Evolutionary conservation across 1,284 basidiomycete species (phyloP).

Genomic region (Ceratobasidium sp.): DNA sequence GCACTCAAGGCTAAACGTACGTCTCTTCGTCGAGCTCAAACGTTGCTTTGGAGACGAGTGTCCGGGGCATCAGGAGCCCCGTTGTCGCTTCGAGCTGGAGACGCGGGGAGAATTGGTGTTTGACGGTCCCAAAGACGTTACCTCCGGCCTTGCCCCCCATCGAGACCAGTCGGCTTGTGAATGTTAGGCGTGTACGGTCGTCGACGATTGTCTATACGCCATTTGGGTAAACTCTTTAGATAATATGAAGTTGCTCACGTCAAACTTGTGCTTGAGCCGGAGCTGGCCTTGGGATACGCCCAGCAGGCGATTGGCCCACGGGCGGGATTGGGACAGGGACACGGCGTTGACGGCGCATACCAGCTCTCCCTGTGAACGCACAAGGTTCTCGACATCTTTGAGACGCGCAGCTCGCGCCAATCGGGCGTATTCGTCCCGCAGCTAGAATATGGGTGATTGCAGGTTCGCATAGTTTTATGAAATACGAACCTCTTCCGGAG

Average conservation of each 20-base stretch:
- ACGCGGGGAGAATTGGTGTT: constrained; percentile 72
- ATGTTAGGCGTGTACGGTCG: constrained; percentile 25
- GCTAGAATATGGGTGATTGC: constrained; percentile 54
- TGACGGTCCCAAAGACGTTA: constrained; percentile 69
- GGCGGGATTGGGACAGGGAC: constrained; percentile 59
- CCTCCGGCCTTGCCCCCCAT: constrained; percentile 56
- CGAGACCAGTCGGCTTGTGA: constrained; percentile 33
- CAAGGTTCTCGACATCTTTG: constrained; percentile 62
- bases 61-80: constrained; percentile 37
- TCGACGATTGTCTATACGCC: constrained; percentile 17
- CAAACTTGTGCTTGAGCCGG: constrained; percentile 51
- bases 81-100: constrained; percentile 63
- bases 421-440: constrained; percentile 63
- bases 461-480: not conserved
- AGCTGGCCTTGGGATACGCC: constrained; percentile 22
- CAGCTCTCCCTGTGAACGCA: constrained; percentile 64
- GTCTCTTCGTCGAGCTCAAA: constrained; percentile 35
- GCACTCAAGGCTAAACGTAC: constrained; percentile 3
- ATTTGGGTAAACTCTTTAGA: constrained; percentile 33
- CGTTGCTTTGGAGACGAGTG: constrained; percentile 29
- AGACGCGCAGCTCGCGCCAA: constrained; percentile 60
- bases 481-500: constrained; percentile 66
- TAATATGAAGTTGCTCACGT: constrained; percentile 51
- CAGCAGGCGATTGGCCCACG: not conserved
- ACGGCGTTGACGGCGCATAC: constrained; percentile 64